These are phyloP conservation scores for Ricinus communis DNA, from an alignment of 345 rosid genomes.

Conservation along the genomic window DNA sequence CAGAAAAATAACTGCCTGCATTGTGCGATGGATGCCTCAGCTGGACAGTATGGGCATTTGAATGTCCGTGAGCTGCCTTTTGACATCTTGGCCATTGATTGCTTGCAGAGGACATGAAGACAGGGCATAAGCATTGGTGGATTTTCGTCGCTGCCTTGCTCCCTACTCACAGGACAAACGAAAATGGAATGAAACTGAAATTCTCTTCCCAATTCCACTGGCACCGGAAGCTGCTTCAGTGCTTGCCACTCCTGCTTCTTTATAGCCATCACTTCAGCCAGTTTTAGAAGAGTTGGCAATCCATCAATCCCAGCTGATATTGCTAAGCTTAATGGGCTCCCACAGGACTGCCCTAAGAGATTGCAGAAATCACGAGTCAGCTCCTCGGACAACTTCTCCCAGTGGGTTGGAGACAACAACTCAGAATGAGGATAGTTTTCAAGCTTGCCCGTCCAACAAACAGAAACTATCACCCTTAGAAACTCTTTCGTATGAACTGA, in stretches of 20 bases:
- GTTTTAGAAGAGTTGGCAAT: slow-evolving; percentile 65
- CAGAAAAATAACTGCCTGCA: slow-evolving; percentile 59
- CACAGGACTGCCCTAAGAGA: slow-evolving; percentile 47
- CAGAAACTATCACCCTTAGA: slow-evolving; percentile 52
- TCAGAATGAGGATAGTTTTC: slow-evolving; percentile 59
- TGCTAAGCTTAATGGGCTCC: slow-evolving; percentile 50
- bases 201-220: slow-evolving; percentile 56
- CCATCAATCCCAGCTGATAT: slow-evolving; percentile 69
- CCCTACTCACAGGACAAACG: slow-evolving; percentile 73
- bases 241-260: slow-evolving; percentile 66
- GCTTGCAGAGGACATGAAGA: slow-evolving; percentile 71
- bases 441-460: slow-evolving; percentile 52
- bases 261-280: slow-evolving; percentile 63
- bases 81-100: slow-evolving; percentile 65
- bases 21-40: slow-evolving; percentile 38
- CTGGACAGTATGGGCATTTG: slow-evolving; percentile 70
- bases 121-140: slow-evolving; percentile 75
- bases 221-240: slow-evolving; percentile 62
- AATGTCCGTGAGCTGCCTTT: slow-evolving; percentile 47
- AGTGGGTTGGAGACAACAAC: slow-evolving; percentile 38
- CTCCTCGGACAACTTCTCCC: slow-evolving; percentile 56
- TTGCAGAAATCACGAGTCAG: slow-evolving; percentile 48
- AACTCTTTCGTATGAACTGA: slow-evolving; percentile 38
- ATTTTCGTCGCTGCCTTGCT: slow-evolving; percentile 64
- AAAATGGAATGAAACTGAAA: slow-evolving; percentile 74